Percentiles rank a stretch among this genome's conserved stretches.
Evolutionary conservation across 139 green algal genomes (phyloP).

Genomic region (Chlamydomonas sphaeroides): DNA sequence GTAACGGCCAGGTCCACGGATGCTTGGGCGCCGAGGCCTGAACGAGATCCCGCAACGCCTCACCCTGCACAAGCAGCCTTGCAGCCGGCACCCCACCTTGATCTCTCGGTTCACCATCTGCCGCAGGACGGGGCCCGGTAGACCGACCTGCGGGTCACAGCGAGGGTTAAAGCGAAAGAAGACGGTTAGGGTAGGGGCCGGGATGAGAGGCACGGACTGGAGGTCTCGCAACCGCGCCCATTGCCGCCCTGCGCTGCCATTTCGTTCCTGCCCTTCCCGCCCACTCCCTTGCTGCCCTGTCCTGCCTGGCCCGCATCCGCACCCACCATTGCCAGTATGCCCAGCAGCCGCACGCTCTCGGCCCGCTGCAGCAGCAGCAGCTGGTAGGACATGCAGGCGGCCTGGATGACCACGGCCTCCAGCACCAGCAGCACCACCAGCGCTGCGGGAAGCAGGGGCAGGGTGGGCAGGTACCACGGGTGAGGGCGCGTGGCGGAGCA

Average conservation of each 20-base stretch:
- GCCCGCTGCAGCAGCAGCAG: slow-evolving; percentile 7
- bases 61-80: not conserved
- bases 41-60: not conserved
- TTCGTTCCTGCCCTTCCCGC: no score
- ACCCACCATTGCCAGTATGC: slow-evolving; percentile 25
- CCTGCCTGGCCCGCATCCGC: no score
- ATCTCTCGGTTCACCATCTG: slow-evolving; percentile 1
- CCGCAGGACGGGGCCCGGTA: slow-evolving; percentile 41
- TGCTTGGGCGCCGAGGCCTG: no score
- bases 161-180: no score
- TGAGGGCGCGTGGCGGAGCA: not conserved
- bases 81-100: not conserved
- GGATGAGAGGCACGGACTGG: no score
- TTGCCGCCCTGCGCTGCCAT: no score
- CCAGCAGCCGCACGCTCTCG: slow-evolving; percentile 29
- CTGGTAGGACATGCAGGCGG: slow-evolving; percentile 8
- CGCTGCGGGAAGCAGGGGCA: not conserved
- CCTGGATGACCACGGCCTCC: slow-evolving; percentile 25
- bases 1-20: no score
- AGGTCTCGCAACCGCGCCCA: no score
- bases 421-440: slow-evolving; percentile 31
- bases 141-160: slow-evolving; percentile 15
- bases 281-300: no score
- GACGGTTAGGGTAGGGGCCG: no score
- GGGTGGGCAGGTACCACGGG: not conserved